Conservation (phyloP, 2,329 filamentous ascomycete genomes). For the Alternaria tenuissima region DNA sequence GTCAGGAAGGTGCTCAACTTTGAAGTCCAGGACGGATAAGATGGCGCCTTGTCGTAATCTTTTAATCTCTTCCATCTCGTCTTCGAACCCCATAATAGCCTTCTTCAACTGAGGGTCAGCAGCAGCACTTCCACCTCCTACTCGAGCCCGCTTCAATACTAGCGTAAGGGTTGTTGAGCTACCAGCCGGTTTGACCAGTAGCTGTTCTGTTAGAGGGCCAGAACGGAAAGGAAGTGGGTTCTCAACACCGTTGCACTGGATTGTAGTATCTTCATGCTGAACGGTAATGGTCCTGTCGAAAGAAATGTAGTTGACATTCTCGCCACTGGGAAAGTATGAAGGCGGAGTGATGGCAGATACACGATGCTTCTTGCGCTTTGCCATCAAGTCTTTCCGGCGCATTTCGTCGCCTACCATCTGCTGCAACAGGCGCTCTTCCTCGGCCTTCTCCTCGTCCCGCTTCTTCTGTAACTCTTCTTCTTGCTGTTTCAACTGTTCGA, state of each 20-base stretch:
- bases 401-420: constrained; percentile 78
- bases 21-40: constrained; percentile 82
- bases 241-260: constrained; percentile 75
- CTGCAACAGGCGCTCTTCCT: constrained; percentile 75
- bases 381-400: constrained; percentile 68
- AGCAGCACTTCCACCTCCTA: constrained; percentile 63
- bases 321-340: constrained; percentile 52
- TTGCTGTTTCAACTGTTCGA: constrained; percentile 62
- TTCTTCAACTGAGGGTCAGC: constrained; percentile 74
- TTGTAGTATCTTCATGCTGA: constrained; percentile 66
- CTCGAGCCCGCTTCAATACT: constrained; percentile 64
- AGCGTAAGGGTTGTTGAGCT: constrained; percentile 62
- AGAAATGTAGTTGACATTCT: constrained; percentile 54
- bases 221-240: constrained; percentile 70
- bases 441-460: constrained; percentile 59
- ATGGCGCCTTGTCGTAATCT: constrained; percentile 78
- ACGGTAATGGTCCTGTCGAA: constrained; percentile 74
- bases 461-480: constrained; percentile 53
- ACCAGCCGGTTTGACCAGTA: constrained; percentile 73
- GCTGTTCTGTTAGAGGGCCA: constrained; percentile 72
- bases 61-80: constrained; percentile 77
- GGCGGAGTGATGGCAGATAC: constrained; percentile 42
- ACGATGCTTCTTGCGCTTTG: constrained; percentile 66
- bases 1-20: constrained; percentile 65
- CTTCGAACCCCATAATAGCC: constrained; percentile 78